phyloP scores from a whole-genome alignment of 2,329 filamentous ascomycete species.

The Talaromyces sp. region DNA sequence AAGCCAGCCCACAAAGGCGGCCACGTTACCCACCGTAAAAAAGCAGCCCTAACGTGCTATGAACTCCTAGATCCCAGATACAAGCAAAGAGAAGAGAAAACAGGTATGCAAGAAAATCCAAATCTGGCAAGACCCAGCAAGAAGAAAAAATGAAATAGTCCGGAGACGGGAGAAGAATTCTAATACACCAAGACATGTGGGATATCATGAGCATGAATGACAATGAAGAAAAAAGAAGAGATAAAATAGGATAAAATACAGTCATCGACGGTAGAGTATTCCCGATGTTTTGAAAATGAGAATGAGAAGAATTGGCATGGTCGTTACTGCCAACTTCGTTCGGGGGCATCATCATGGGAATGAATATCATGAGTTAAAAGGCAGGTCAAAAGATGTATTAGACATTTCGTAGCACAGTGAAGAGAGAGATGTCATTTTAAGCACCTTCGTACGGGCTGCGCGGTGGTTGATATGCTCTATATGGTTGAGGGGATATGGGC shows the following conservation, averaged over 20 bases:
- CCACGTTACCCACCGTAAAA: not conserved
- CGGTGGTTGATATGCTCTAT: constrained; percentile 14
- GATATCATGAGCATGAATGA: constrained; percentile 16
- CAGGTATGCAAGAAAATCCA: not conserved
- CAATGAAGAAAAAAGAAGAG: constrained; percentile 5
- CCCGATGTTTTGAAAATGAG: no score
- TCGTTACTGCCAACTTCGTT: constrained; percentile 12
- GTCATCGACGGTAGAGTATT: not conserved
- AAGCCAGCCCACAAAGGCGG: not conserved
- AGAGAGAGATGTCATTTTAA: not conserved
- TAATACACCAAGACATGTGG: constrained; percentile 13
- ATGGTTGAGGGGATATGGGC: constrained; percentile 18
- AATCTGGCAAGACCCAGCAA: not conserved
- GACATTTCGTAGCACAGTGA: not conserved
- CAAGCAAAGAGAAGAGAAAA: not conserved
- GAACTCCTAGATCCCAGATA: constrained; percentile 2
- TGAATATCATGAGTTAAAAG: constrained; percentile 6
- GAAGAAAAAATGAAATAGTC: not conserved
- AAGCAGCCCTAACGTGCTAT: not conserved
- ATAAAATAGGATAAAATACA: not conserved
- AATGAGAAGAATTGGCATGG: constrained; percentile 7
- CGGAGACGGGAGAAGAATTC: not conserved
- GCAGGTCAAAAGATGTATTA: not conserved
- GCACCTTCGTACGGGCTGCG: constrained; percentile 13
- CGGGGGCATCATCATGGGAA: constrained; percentile 1